These are phyloP conservation scores for Populus hybrid DNA, from an alignment of 441 rosid genomes.

Conservation along the genomic window DNA sequence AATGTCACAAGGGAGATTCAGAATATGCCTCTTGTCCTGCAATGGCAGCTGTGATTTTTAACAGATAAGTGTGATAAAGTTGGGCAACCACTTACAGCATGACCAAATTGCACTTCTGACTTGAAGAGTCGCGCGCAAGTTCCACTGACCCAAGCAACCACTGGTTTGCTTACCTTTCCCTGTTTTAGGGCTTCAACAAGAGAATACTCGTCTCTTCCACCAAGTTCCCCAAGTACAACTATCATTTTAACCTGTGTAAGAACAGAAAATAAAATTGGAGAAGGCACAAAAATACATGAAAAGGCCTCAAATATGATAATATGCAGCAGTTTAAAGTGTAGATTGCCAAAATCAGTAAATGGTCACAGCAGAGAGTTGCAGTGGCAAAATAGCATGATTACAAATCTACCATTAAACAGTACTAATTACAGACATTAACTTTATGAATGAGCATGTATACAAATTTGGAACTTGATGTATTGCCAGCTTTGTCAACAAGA, in stretches of 20 bases:
- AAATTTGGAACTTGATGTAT: background rate
- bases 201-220: slow-evolving; percentile 95
- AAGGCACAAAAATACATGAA: background rate
- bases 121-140: slow-evolving; percentile 95
- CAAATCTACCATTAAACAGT: background rate
- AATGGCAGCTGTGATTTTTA: background rate
- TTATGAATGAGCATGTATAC: background rate
- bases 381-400: background rate
- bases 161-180: slow-evolving; percentile 91
- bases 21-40: background rate
- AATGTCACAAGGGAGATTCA: slow-evolving; percentile 17
- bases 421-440: background rate
- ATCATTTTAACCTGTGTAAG: slow-evolving; percentile 75
- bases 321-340: background rate
- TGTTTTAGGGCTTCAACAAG: slow-evolving; percentile 92
- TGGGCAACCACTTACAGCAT: slow-evolving; percentile 33
- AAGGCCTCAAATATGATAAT: background rate
- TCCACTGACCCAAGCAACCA: slow-evolving; percentile 99
- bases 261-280: slow-evolving; percentile 16
- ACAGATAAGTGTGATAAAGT: slow-evolving; percentile 14
- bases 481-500: background rate
- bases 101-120: slow-evolving; percentile 99
- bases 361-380: background rate
- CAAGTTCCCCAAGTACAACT: slow-evolving; percentile 97
- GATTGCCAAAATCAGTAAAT: background rate